Evolutionary conservation across 2,329 filamentous ascomycete genomes (phyloP).

Genomic region (Exophiala lecanii-corni): DNA sequence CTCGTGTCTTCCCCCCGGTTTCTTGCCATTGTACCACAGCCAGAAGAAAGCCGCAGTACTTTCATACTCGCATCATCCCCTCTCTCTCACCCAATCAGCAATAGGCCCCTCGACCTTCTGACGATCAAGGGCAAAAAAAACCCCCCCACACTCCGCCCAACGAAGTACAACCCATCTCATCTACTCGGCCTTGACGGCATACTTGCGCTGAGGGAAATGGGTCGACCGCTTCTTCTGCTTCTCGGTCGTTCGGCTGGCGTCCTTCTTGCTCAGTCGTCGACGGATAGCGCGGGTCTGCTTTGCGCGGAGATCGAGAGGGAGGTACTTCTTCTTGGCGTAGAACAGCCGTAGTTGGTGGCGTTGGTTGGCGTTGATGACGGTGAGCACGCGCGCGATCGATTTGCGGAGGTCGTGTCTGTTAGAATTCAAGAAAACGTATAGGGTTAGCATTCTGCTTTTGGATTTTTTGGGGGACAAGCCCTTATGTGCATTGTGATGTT

Average conservation of each 20-base stretch:
- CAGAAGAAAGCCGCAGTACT: too few relatives aligned
- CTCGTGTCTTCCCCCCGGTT: too few relatives aligned
- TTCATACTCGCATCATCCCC: too few relatives aligned
- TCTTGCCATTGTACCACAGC: too few relatives aligned
- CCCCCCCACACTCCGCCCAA: too few relatives aligned
- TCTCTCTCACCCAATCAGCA: too few relatives aligned
- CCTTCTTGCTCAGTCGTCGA: slow-evolving; percentile 87
- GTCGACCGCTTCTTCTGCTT: slow-evolving; percentile 94
- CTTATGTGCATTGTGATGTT: too few relatives aligned
- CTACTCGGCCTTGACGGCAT: slow-evolving; percentile 77
- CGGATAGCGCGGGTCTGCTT: slow-evolving; percentile 99
- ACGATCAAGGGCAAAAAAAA: too few relatives aligned
- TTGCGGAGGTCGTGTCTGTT: slow-evolving; percentile 95
- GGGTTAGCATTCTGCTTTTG: too few relatives aligned
- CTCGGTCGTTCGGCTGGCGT: slow-evolving; percentile 76
- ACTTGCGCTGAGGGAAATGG: slow-evolving; percentile 99
- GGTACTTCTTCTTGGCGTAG: slow-evolving; percentile 99
- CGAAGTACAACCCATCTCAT: too few relatives aligned
- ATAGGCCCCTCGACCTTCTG: too few relatives aligned
- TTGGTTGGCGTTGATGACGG: slow-evolving; percentile 99
- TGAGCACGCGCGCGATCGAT: slow-evolving; percentile 97
- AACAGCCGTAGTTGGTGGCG: slow-evolving; percentile 95
- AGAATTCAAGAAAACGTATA: slow-evolving; percentile 6
- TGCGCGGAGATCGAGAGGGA: slow-evolving; percentile 93
- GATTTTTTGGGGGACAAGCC: too few relatives aligned